Percentiles rank a stretch among this genome's conserved stretches.
Evolutionary conservation across 1,284 basidiomycete genomes (phyloP).

Genomic region (Schizophyllum amplum): DNA sequence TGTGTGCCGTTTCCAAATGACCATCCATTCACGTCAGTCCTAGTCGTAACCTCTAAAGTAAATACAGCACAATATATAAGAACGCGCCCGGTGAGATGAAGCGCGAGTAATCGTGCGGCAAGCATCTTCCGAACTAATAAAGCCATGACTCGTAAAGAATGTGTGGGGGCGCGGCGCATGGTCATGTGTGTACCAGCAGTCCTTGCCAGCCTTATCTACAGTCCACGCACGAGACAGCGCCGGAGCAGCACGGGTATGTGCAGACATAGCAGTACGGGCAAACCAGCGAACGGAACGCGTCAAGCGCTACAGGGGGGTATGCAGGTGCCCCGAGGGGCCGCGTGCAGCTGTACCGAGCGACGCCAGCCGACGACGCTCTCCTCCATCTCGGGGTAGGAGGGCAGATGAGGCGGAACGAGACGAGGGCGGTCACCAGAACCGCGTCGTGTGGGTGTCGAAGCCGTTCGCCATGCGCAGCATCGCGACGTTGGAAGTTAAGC

Average conservation of each 20-base stretch:
- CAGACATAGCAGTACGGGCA: not conserved
- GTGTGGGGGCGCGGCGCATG: not conserved
- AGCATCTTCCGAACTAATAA: not conserved
- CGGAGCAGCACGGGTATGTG: not conserved
- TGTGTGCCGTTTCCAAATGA: too few relatives aligned
- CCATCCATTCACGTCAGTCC: too few relatives aligned
- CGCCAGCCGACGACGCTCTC: not conserved
- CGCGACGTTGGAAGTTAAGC: constrained; percentile 44
- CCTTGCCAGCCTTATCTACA: not conserved
- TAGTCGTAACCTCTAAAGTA: too few relatives aligned
- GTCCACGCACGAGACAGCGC: not conserved
- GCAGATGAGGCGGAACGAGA: not conserved
- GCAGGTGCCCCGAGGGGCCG: not conserved
- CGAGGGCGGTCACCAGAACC: constrained; percentile 22
- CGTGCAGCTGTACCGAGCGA: not conserved
- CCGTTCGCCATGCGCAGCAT: constrained; percentile 38
- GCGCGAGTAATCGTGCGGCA: too few relatives aligned
- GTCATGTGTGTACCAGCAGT: not conserved
- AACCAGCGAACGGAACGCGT: not conserved
- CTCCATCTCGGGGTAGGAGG: not conserved
- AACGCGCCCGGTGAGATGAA: too few relatives aligned
- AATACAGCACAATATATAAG: too few relatives aligned
- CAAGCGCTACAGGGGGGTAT: not conserved
- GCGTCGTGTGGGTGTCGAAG: constrained; percentile 19
- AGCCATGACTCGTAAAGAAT: not conserved